Evolutionary conservation across 2,329 filamentous ascomycete species (phyloP), one percentile per base, ranked within the genome.

Genomic region (Paradendryphiella salina): DNA sequence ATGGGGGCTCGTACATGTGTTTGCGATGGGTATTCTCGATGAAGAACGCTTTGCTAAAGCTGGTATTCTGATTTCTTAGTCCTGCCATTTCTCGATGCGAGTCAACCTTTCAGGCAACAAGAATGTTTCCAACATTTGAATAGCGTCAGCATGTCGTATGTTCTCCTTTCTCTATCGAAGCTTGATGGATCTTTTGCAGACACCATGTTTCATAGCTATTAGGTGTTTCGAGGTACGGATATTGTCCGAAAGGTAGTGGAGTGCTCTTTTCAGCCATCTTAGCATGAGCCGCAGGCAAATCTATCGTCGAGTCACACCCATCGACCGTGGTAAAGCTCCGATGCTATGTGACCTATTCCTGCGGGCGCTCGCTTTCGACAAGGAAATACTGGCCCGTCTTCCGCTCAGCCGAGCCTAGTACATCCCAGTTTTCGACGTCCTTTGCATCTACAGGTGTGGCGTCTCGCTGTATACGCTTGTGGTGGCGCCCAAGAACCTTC

Each of bases 381-480:
- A 93, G 84, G 61, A 95, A 93, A 64, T 86, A 95, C 58, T 80
- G 83, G 11, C 88, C 89, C 4, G 81, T 81, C 46, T 79, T 90
- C 63, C 81, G 83, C 13, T 81, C 78, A 0, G 89, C 88, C 46
- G 81, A 81, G 1, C 79, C 80, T 39, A 94, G 71, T 0, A 87
- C 84, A 75, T 94, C 81, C 84, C 90, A 93, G 54, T 84, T 76
- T 73, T 87, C 84, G 1, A 75, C 79, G 11, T 79, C 76, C 3
- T 74, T 63, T 3, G 67, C 69, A 31, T 72, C 60, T 6, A 65
- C 57, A 5, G 59, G 74, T 15, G 80, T 78, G 39, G 76, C 74
- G 54, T 72, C 71, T 52, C 78, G 68, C 44, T 78, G 69, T 51
- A 85, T 80, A 47, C 80, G 78, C 61, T 71, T 75, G 50, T 79